Evolutionary conservation across 495 filamentous ascomycete species (phyloP), one percentile per base, ranked within the genome.

Genomic region (Podospora conica): DNA sequence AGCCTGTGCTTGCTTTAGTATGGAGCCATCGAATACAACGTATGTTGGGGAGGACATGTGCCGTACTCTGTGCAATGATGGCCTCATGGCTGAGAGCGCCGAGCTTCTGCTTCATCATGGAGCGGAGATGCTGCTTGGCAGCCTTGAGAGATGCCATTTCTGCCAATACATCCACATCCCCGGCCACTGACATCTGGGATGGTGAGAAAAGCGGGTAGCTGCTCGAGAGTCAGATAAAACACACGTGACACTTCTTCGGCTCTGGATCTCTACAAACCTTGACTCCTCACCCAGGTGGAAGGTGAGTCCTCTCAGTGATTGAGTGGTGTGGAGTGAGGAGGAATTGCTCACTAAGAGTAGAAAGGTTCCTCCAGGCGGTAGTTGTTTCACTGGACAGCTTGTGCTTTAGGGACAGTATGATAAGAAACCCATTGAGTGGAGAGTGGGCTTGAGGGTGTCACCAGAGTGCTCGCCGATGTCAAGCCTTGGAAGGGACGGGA

Each of bases 41-140:
- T 55, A 33, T 56, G 22, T 48, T 29, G 48, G 58, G 58, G 25
- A n/a, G 57, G 68, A 40, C 21, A n/a, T 27, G 18, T 15, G 15
- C 22, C 75, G 69, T 75, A 96, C 92, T 93, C 81, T 96, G 91
- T 65, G 75, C 76, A 53, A 71, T 66, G 53, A 91, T 81, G 15
- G 85, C 80, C 40, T 88, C 83, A 3, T 80, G 73, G 12, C 88
- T 75, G 58, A 95, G 65, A 18, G 72, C 74, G 22, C 83, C 79
- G 11, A 94, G 81, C 12, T 79, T 81, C 53, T 84, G 81, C 66
- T 88, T 90, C 80, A 95, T 90, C 55, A 81, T 76, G 56, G 83
- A 80, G 55, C 92, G 85, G 62, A 95, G 78, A 64, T 91, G 88
- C 70, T 87, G 87, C 79, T 96, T 96, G 25, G 88, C 87, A 53